These are phyloP conservation scores for Ilex asprella DNA, from an alignment of 257 asterid genomes.

Conservation along the genomic window DNA sequence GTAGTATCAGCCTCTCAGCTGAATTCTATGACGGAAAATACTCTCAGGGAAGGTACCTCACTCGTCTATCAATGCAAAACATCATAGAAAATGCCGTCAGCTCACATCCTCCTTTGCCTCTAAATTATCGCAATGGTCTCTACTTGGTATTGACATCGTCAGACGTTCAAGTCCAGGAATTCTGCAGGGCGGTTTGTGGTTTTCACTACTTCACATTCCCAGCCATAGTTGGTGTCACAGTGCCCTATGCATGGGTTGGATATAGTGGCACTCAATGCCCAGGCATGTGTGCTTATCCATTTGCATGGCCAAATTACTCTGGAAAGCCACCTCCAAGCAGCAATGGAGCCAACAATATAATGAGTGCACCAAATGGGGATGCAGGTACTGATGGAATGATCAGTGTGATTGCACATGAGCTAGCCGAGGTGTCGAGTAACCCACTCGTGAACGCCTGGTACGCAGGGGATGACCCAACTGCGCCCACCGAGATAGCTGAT, in stretches of 20 bases:
- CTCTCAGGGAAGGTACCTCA: constrained; percentile 47
- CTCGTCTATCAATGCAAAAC: constrained; percentile 50
- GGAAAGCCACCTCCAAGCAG: constrained; percentile 28
- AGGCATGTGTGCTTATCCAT: constrained; percentile 69
- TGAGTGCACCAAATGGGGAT: constrained; percentile 63
- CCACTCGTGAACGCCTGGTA: constrained; percentile 79
- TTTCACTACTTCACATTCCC: constrained; percentile 76
- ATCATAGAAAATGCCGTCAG: constrained; percentile 39
- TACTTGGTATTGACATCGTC: constrained; percentile 49
- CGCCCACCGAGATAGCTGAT: constrained; percentile 78
- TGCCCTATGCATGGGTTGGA: constrained; percentile 79
- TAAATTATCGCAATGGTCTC: constrained; percentile 43
- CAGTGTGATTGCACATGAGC: constrained; percentile 77
- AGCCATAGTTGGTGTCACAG: constrained; percentile 49
- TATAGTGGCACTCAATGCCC: constrained; percentile 67
- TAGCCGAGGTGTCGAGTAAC: constrained; percentile 65
- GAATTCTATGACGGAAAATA: constrained; percentile 43
- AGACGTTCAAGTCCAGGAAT: constrained; percentile 61
- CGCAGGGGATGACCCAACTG: constrained; percentile 57
- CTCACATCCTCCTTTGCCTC: constrained; percentile 21
- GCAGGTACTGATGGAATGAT: constrained; percentile 71
- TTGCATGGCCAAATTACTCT: constrained; percentile 46
- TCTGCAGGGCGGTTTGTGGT: constrained; percentile 74
- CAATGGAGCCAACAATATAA: constrained; percentile 21
- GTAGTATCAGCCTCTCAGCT: constrained; percentile 27